Conservation (phyloP, 2,329 filamentous ascomycete genomes). For the Harringtonia aguacate region DNA sequence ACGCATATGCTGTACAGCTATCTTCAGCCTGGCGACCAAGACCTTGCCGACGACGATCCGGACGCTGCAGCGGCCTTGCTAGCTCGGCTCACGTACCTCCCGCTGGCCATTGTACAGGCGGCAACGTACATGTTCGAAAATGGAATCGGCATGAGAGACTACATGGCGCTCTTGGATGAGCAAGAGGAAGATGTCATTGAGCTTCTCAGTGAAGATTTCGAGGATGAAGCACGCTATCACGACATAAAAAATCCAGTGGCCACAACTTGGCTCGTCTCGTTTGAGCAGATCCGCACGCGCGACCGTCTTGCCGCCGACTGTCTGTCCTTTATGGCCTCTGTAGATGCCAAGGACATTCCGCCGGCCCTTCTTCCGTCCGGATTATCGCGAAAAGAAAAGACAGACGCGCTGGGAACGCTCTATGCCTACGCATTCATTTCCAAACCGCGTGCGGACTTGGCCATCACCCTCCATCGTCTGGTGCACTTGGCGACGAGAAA, state of each 20-base stretch:
- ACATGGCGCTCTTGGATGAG: conserved; percentile 5
- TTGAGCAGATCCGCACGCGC: conserved; percentile 9
- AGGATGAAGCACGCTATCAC: conserved; percentile 4
- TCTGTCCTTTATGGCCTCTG: conserved; percentile 19
- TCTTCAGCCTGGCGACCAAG: conserved; percentile 3
- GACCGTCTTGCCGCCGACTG: conserved; percentile 17
- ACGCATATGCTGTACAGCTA: conserved; percentile 12
- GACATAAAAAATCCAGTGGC: conserved; percentile 7
- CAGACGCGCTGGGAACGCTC: conserved; percentile 16
- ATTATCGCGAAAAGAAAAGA: conserved; percentile 7
- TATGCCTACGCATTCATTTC: conserved; percentile 21
- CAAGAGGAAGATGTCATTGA: conserved; percentile 3
- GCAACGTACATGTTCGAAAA: conserved; percentile 7
- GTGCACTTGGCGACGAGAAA: conserved; percentile 19
- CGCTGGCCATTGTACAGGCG: conserved; percentile 10
- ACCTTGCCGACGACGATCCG: background rate
- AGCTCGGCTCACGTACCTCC: conserved; percentile 3
- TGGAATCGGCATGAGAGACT: background rate
- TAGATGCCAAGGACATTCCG: conserved; percentile 20
- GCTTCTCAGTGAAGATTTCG: conserved; percentile 10
- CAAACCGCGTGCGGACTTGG: conserved; percentile 8
- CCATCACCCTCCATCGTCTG: conserved; percentile 21
- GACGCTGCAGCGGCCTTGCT: background rate
- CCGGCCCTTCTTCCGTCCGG: conserved; percentile 13
- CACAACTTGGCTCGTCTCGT: conserved; percentile 12